Base-by-base conservation (phyloP, 1,284 basidiomycete genomes). In the Leucoagaricus sp. region DNA sequence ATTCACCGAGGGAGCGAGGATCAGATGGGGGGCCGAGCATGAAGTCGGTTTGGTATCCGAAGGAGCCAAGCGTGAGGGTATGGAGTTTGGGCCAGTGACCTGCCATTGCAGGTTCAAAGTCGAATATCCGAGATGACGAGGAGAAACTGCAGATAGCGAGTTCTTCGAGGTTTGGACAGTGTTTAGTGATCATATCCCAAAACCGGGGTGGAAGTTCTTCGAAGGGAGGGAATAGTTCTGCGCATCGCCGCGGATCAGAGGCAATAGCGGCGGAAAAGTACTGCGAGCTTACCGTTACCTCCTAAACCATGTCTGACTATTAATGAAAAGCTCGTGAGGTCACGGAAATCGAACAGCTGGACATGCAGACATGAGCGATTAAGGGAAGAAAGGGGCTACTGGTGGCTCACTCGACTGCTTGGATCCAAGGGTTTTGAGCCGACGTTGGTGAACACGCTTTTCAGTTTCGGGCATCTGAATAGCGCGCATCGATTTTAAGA, bases 101-200 rank as follows among this genome's bases (percentile, higher is more conserved):
- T 36, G 66, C 63, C 25, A 68, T 67, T 45, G 73, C 62, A 2
- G 65, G 69, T 41, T 71, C 66, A 56, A 77, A 69, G 36, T 74
- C 68, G 53, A 79, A 74, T 9, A 74, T 62, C 15, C 75, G 72
- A 9, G 72, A 64, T 1, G 73, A 72, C 12, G 76, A 71, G 12
- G 78, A 80, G 61, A 78, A 79, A 50, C 73, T 75, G 62, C 76
- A 77, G 26, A 80, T 70, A 3, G 73, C 70, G 31, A 80, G 71
- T 55, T 78, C 77, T 59, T 75, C 70, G 12, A 80, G 69, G 44
- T 76, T 66, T 1, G 76, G 75, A 59, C 74, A 77, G 23, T 71
- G 74, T n/a, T 69, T 60, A 4, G 74, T 60, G 36, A 80, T 65
- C 78, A 80, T 78, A 29, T 73, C 67, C 77, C 77, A 79, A 42